Evolutionary conservation across 805 yeast genomes (phyloP), one percentile per base, ranked within the genome.

Genomic region (Myxozyma geophila): DNA sequence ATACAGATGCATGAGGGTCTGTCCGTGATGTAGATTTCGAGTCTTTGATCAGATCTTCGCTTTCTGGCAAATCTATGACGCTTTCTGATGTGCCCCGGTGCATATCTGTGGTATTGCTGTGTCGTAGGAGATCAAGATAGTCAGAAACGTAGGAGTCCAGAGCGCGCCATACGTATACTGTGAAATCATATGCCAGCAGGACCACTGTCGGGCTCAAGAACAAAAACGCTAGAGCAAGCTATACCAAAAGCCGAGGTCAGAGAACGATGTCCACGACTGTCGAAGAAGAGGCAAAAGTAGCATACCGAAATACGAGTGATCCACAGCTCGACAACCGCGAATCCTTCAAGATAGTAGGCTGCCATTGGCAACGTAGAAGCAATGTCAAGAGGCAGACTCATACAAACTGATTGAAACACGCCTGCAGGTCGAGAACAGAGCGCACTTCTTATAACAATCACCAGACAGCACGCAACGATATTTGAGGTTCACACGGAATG

Each of bases 171-270:
- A 43, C 46, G 58, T 63, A 63, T 36, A 63, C 44, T 9, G 52
- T 52, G 19, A 63, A 8, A 40, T 63, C 67, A 37, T 63, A 63
- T 36, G 58, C 49, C 28, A 63, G 46, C 28, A 63, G 58, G 43
- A 55, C 39, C 7, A 59, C 49, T 19, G 53, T 36, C 36, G 67
- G 67, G 12, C 60, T 58, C 40, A 59, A 15, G 23, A 54, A 40
- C 21, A 59, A 19, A 10, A 56, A n/a, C 17, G 67, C 67, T 35
- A 63, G 19, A 15, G 62, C 51, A 35, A 63, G 58, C 64, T 61
- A 35, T 10, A 9, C 1, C 17, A 13, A 40, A 23, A n/a, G 12
- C 10, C n/a, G 7, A n/a, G 54, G 51, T 40, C 39, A 54, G 51
- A 9, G 7, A 37, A 17, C 28, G 5, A 28, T 7, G 6, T 17